A percentile compares a stretch with the other conserved stretches of the same genome.
These are phyloP conservation scores for Salix exigua DNA, from an alignment of 345 rosid genomes.

Conservation along the genomic window DNA sequence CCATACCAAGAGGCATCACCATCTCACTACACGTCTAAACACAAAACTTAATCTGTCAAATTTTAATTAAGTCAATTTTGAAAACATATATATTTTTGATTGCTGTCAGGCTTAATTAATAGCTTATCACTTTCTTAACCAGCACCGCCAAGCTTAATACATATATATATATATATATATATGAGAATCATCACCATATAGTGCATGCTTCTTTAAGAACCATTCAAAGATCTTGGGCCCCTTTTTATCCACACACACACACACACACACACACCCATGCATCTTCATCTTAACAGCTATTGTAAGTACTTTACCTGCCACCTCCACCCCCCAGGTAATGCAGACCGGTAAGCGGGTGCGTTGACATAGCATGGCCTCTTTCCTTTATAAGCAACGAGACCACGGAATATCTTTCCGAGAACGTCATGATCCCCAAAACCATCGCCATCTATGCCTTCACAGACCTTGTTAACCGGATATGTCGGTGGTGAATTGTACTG, in stretches of 20 bases:
- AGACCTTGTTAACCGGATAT: slow-evolving; percentile 27
- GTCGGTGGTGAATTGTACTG: slow-evolving; percentile 40
- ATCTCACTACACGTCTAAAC: slow-evolving; percentile 46
- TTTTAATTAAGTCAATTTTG: not conserved
- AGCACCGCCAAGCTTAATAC: too few species aligned
- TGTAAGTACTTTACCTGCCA: slow-evolving; percentile 42
- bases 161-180: too few species aligned
- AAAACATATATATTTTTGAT: too few species aligned
- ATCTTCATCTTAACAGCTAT: not conserved
- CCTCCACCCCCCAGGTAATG: slow-evolving; percentile 21
- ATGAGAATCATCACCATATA: too few species aligned
- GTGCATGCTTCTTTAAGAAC: too few species aligned
- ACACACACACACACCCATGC: not conserved
- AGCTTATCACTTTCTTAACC: too few species aligned
- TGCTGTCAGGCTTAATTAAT: too few species aligned
- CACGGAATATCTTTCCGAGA: slow-evolving; percentile 29
- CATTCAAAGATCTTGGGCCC: too few species aligned
- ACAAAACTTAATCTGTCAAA: not conserved
- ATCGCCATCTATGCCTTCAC: slow-evolving; percentile 32
- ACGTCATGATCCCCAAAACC: not conserved
- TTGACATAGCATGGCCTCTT: slow-evolving; percentile 22
- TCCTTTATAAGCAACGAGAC: slow-evolving; percentile 15
- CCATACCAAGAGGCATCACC: slow-evolving; percentile 41
- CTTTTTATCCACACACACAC: too few species aligned
- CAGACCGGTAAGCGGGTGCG: slow-evolving; percentile 4